Base-by-base conservation (phyloP, 108 stramenopile species). In the Pseudonitzschia delicatissima region DNA sequence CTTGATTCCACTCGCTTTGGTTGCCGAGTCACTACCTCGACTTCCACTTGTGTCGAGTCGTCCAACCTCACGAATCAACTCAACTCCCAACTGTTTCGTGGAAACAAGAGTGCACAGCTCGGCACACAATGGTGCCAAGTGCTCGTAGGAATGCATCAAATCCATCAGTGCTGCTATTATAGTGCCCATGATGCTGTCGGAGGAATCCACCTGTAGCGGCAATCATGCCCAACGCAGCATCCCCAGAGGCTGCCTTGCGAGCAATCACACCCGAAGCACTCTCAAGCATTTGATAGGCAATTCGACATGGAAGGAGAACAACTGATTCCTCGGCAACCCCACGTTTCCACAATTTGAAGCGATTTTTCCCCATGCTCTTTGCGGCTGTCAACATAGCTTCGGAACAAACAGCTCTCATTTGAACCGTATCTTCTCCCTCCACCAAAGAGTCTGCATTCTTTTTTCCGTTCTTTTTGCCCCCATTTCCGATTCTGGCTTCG, bases 221-320 rank as follows among this genome's bases (percentile, higher is more conserved):
- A 68, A 95, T 82, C 72, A 88, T 91, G 52, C 65, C 68, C 59
- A 92, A 47, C 12, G 94, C 88, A 3, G 51, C 72, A 68, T 87
- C 87, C 5, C 77, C 84, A 23, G 76, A 86, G 27, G 76, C 60
- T 7, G 87, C 79, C 50, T 87, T 89, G 9, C 87, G 83, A 20
- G 82, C 80, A 28, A 77, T 34, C 3, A 79, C 81, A 20, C 86
- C 84, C 17, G 83, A 83, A 20, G 82, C 69, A 57, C 79, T 81
- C 62, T 95, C 94, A 49, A 95, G 51, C 77, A 92, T 84, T 55
- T 86, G 83, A 71, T 90, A 95, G 8, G 89, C 85, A 51, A 90
- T 88, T 5, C 94, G 87, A 71, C 84, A 87, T 2, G 94, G 94
- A 15, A 92, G 58, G 7, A 69, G 55, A 25, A 90, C 79, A 15